Evolutionary conservation across 2,329 filamentous ascomycete genomes (phyloP).

Genomic region (Niveomyces coronatus): DNA sequence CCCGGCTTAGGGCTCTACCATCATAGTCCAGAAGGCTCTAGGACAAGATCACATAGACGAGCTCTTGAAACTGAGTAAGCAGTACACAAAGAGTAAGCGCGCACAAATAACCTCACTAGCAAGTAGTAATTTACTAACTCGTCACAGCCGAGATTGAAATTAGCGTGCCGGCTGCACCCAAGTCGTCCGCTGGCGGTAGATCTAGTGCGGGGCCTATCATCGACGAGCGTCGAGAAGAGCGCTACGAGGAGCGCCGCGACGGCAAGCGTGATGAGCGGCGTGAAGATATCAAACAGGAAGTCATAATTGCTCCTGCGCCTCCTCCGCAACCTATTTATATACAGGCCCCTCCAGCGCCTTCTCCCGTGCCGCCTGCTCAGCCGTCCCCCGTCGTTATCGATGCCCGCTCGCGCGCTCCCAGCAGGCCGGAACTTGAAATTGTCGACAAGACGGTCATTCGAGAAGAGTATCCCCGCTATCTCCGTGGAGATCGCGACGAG

Average conservation of each 20-base stretch:
- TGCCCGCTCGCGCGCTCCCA: conserved; percentile 21
- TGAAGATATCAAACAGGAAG: conserved; percentile 22
- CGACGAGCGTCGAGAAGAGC: conserved; percentile 31
- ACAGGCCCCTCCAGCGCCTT: conserved; percentile 10
- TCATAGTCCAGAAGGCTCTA: conserved; percentile 74
- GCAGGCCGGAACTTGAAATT: conserved; percentile 24
- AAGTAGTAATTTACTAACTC: neutral
- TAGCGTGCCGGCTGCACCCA: conserved; percentile 22
- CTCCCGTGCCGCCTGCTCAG: conserved; percentile 15
- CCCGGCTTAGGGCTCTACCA: conserved; percentile 57
- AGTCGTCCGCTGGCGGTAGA: conserved; percentile 36
- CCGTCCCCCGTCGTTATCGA: conserved; percentile 26
- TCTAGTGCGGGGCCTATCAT: too few relatives aligned
- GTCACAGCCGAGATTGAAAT: conserved; percentile 33
- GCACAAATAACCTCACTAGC: neutral
- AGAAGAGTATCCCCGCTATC: conserved; percentile 35
- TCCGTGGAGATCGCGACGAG: conserved; percentile 19
- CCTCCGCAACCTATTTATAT: conserved; percentile 10
- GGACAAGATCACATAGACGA: conserved; percentile 89
- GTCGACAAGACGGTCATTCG: conserved; percentile 38
- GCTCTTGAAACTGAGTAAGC: conserved; percentile 71
- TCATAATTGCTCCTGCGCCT: conserved; percentile 22
- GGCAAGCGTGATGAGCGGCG: conserved; percentile 10
- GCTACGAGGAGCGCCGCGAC: neutral
- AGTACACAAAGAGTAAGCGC: conserved; percentile 53